Percentiles rank a stretch among this genome's conserved stretches.
Conservation (phyloP, 257 asterid species). For the Primulina tabacum region DNA sequence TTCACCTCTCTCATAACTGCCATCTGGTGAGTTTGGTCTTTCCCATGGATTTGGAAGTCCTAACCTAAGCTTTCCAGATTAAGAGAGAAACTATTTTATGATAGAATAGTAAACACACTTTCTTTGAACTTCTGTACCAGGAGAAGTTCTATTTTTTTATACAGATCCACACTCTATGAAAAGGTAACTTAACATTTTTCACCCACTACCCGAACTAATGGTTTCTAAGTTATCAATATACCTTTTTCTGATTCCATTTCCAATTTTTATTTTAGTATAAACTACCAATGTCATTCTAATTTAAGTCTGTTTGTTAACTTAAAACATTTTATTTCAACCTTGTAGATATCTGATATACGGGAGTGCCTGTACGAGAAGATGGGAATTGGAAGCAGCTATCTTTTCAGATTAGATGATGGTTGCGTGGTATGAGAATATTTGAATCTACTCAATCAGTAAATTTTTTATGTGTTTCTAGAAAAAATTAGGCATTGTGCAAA, state of each 20-base stretch:
- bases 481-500: slow-evolving; percentile 3
- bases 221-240: background rate
- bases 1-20: background rate
- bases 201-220: background rate
- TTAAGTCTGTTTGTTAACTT: slow-evolving; percentile 1
- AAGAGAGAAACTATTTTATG: no score
- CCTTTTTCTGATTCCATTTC: background rate
- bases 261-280: background rate
- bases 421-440: slow-evolving; percentile 75
- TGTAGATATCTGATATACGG: slow-evolving; percentile 89
- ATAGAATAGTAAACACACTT: no score
- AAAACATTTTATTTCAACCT: slow-evolving; percentile 16
- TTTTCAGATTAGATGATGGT: slow-evolving; percentile 97
- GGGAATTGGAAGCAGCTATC: slow-evolving; percentile 99
- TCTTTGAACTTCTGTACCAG: no score
- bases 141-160: no score
- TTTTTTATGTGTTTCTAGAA: slow-evolving; percentile 7
- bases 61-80: no score
- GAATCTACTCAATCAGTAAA: slow-evolving; percentile 5
- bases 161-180: background rate
- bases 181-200: background rate
- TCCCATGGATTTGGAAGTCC: background rate
- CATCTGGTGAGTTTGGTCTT: background rate
- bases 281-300: slow-evolving; percentile 18
- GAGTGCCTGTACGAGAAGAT: slow-evolving; percentile 85